Conservation (phyloP, 176 grass and related monocot species). For the Avena insularis region DNA sequence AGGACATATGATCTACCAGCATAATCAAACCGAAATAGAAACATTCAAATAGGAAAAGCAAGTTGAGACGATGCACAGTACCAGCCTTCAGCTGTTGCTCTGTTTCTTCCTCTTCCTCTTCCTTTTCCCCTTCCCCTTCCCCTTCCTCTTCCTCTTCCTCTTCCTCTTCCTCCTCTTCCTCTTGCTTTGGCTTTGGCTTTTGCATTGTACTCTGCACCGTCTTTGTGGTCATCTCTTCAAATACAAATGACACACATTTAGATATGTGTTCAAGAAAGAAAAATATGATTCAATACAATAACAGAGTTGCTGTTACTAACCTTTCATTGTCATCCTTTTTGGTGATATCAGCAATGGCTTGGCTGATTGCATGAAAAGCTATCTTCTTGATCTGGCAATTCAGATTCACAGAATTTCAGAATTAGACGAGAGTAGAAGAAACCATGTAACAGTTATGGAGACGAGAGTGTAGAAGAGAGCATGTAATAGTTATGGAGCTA, state of each 20-base stretch:
- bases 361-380: slow-evolving; percentile 54
- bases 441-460: neutral
- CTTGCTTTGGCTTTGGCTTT: no score
- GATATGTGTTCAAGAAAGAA: neutral
- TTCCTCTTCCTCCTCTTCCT: no score
- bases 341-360: slow-evolving; percentile 45
- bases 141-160: neutral
- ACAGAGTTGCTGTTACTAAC: slow-evolving; percentile 26
- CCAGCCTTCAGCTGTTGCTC: neutral
- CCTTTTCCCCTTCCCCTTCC: no score
- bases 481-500: neutral
- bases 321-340: neutral
- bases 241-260: neutral
- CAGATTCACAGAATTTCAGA: neutral
- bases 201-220: neutral
- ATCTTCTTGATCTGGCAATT: slow-evolving; percentile 75
- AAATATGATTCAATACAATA: neutral
- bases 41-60: neutral
- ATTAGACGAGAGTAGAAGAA: neutral
- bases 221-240: neutral
- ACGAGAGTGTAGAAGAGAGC: no score
- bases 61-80: neutral
- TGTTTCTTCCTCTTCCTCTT: neutral
- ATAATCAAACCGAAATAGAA: neutral
- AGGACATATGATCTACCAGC: neutral